phyloP scores from a whole-genome alignment of 441 rosid species.

The Eruca vesicaria region DNA sequence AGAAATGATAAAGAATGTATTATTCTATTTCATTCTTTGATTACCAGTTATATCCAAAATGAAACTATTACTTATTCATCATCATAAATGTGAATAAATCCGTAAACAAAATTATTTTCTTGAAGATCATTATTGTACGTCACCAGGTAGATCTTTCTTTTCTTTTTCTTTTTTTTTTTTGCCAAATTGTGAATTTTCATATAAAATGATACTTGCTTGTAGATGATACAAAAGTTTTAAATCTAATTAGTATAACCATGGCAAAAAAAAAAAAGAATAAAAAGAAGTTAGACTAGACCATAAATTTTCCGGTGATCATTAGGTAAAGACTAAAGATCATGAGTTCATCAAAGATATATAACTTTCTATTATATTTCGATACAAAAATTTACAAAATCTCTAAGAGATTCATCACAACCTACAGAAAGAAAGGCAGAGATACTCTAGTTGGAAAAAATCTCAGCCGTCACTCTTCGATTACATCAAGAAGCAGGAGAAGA shows the following conservation, averaged over 20 bases:
- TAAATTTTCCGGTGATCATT: too few species aligned
- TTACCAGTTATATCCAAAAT: too few species aligned
- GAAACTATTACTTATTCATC: too few species aligned
- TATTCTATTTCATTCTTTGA: too few species aligned
- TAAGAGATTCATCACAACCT: background rate
- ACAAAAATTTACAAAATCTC: slow-evolving; percentile 11
- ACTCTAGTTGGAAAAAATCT: slow-evolving; percentile 11
- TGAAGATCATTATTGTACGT: background rate
- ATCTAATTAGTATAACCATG: too few species aligned
- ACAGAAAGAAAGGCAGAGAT: background rate
- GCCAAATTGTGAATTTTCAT: too few species aligned
- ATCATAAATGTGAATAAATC: background rate
- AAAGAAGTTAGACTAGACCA: too few species aligned
- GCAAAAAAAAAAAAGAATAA: too few species aligned
- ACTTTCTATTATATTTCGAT: background rate
- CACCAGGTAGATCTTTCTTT: background rate
- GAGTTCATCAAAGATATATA: background rate
- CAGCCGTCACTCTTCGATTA: slow-evolving; percentile 4
- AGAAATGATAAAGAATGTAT: too few species aligned
- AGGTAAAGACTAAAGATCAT: background rate
- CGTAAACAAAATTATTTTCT: background rate
- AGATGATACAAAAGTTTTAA: too few species aligned
- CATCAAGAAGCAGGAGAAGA: background rate
- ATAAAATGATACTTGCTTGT: too few species aligned
- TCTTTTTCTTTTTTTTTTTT: too few species aligned